Conservation (phyloP, 345 rosid species). For the Gossypium ekmanianum region DNA sequence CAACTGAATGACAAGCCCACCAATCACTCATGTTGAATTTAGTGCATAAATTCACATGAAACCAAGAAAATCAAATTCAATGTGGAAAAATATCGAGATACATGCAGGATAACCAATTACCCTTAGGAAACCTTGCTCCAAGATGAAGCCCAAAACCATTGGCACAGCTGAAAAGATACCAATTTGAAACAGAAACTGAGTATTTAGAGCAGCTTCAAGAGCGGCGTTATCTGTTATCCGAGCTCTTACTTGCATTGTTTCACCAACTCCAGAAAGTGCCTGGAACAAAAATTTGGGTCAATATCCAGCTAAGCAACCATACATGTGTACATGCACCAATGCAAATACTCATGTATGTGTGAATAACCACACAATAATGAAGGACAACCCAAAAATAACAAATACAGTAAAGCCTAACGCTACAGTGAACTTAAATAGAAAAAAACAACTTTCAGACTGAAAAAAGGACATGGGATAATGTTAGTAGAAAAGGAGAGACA, state of each 20-base stretch:
- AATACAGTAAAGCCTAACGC: neutral
- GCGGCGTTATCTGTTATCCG: constrained; percentile 52
- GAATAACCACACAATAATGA: neutral
- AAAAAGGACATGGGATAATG: neutral
- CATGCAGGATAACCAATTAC: constrained; percentile 27
- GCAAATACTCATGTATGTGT: neutral
- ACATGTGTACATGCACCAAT: neutral
- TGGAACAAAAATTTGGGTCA: constrained; percentile 29
- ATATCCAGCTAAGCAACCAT: neutral
- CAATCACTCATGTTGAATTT: neutral
- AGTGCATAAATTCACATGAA: neutral
- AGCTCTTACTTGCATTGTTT: constrained; percentile 56
- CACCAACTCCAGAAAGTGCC: constrained; percentile 98
- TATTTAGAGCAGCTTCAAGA: constrained; percentile 74
- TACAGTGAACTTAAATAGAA: neutral
- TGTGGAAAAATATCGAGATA: neutral
- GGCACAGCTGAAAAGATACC: constrained; percentile 95
- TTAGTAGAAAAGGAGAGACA: neutral
- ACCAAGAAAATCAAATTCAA: neutral
- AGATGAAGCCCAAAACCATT: constrained; percentile 75
- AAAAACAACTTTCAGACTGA: neutral
- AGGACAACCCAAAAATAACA: neutral
- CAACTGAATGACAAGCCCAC: neutral
- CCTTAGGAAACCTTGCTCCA: constrained; percentile 67
- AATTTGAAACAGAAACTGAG: constrained; percentile 95